These are phyloP conservation scores for Chlamydomonas sphaeroides DNA, from an alignment of 139 green algal species.

Conservation along the genomic window DNA sequence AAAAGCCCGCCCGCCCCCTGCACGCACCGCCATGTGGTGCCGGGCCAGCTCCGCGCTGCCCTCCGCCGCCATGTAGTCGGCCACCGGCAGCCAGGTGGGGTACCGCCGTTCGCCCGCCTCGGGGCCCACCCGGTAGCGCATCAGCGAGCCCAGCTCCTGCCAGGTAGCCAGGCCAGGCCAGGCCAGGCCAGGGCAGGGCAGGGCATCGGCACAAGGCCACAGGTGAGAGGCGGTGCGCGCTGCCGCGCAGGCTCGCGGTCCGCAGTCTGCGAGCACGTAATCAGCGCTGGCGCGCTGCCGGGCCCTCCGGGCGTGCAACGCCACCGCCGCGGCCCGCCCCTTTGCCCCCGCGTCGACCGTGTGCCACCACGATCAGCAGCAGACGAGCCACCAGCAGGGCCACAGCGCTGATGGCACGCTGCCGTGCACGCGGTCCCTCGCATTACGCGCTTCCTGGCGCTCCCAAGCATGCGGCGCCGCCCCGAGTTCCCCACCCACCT, in stretches of 20 bases:
- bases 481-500: not conserved
- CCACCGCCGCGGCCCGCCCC: too few relatives aligned
- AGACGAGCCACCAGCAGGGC: not conserved
- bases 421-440: not conserved
- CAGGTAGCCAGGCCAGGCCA: too few relatives aligned
- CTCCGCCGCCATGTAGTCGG: not conserved
- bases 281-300: not conserved
- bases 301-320: too few relatives aligned
- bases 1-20: too few relatives aligned
- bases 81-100: not conserved
- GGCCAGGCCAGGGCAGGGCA: not conserved
- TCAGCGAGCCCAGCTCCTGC: conserved; percentile 3
- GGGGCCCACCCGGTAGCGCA: conserved; percentile 14
- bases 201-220: not conserved
- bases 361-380: too few relatives aligned
- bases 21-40: too few relatives aligned
- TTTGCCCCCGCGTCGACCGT: too few relatives aligned
- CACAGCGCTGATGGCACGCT: not conserved
- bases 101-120: not conserved
- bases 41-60: too few relatives aligned
- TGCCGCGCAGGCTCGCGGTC: not conserved
- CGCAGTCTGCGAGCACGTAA: not conserved
- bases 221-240: not conserved
- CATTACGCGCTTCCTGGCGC: not conserved
- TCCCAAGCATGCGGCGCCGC: not conserved